Percentiles rank a stretch among this genome's conserved stretches.
phyloP scores from a whole-genome alignment of 1,284 basidiomycete species.

The Microbotryum scabiosae region DNA sequence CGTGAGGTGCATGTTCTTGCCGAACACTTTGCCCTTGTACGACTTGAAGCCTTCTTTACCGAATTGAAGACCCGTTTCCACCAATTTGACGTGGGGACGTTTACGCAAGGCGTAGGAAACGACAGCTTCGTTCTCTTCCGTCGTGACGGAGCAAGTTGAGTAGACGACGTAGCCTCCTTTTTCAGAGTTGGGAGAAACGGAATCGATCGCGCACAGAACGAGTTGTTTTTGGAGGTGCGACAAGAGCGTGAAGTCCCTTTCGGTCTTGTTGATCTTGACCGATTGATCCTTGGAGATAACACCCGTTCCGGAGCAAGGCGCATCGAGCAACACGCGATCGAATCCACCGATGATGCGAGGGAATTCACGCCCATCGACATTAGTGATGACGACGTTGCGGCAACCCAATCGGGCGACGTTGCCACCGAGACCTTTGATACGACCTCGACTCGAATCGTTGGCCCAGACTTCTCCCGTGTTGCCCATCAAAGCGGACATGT shows the following conservation, averaged over 20 bases:
- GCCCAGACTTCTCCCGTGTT: conserved; percentile 98
- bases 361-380: conserved; percentile 95
- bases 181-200: conserved; percentile 76
- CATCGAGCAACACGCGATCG: conserved; percentile 90
- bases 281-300: conserved; percentile 96
- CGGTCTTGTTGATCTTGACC: conserved; percentile 98
- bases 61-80: conserved; percentile 87
- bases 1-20: conserved; percentile 71
- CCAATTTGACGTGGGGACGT: conserved; percentile 87
- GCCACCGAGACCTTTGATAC: conserved; percentile 92
- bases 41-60: conserved; percentile 84
- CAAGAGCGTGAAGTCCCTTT: conserved; percentile 86
- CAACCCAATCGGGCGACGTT: conserved; percentile 96
- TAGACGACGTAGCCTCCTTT: conserved; percentile 95
- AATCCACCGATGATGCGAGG: conserved; percentile 99
- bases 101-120: conserved; percentile 98
- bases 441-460: conserved; percentile 89
- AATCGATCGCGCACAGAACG: conserved; percentile 96
- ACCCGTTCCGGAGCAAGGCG: conserved; percentile 95
- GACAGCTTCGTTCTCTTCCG: conserved; percentile 97
- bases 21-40: conserved; percentile 82
- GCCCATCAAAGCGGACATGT: conserved; percentile 90
- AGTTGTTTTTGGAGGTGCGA: conserved; percentile 98
- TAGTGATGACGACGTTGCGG: conserved; percentile 96
- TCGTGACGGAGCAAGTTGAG: conserved; percentile 95